Evolutionary conservation across 2,329 filamentous ascomycete species (phyloP).

Genomic region (Emergomyces orientalis): DNA sequence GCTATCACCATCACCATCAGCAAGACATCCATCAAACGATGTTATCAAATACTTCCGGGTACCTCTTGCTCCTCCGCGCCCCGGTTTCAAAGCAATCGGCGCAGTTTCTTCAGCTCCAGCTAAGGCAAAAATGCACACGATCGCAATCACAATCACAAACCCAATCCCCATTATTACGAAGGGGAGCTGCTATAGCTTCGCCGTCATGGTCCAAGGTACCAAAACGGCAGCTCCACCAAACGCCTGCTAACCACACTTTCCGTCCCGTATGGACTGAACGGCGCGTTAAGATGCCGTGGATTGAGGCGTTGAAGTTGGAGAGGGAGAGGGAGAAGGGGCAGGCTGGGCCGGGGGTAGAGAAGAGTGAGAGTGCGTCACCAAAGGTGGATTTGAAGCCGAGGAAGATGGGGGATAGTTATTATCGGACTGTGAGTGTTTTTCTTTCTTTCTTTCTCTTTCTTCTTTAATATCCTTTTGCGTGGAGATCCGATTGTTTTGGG

Average conservation of each 20-base stretch:
- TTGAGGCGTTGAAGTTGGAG: conserved; percentile 53
- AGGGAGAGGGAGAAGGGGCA: conserved; percentile 34
- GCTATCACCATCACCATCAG: not conserved
- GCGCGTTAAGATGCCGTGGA: conserved; percentile 57
- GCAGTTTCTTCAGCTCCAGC: not conserved
- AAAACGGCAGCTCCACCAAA: conserved; percentile 24
- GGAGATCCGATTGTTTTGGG: not conserved
- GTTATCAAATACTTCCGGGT: not conserved
- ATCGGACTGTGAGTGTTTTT: conserved; percentile 48
- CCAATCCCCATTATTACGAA: not conserved
- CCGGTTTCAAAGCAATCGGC: not conserved
- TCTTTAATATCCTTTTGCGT: not conserved
- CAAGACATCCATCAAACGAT: not conserved
- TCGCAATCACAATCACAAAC: not conserved
- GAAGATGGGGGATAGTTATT: conserved; percentile 62
- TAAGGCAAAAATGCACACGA: not conserved
- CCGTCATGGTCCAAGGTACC: not conserved
- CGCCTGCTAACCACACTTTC: conserved; percentile 20
- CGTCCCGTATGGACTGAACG: conserved; percentile 42
- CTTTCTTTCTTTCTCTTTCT: conserved; percentile 1
- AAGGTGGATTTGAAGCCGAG: conserved; percentile 54
- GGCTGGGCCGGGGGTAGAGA: conserved; percentile 29
- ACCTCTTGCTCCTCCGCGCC: not conserved
- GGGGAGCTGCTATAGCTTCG: not conserved
- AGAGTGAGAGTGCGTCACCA: conserved; percentile 17